phyloP scores from a whole-genome alignment of 495 filamentous ascomycete species.

The Penicillium alfredii region DNA sequence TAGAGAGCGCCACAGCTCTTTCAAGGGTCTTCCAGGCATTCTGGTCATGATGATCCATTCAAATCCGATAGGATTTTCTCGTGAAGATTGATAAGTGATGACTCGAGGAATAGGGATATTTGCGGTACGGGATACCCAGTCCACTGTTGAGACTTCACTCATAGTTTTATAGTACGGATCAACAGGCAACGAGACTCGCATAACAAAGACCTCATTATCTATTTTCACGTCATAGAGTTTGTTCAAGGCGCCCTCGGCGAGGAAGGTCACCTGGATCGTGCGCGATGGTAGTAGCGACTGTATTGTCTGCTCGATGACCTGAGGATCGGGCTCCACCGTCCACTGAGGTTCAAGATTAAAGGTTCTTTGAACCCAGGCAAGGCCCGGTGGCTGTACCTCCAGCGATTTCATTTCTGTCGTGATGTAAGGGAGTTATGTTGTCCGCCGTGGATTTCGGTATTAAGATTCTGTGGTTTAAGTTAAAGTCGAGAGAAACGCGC shows the following conservation, averaged over 20 bases:
- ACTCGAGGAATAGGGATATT: conserved; percentile 47
- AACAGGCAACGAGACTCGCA: conserved; percentile 51
- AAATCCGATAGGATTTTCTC: conserved; percentile 44
- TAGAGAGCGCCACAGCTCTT: conserved; percentile 36
- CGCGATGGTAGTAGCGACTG: conserved; percentile 4
- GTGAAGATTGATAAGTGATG: conserved; percentile 40
- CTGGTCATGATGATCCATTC: conserved; percentile 56
- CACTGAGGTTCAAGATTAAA: conserved; percentile 5
- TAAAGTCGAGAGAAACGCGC: no score
- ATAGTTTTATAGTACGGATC: conserved; percentile 45
- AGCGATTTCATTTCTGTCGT: conserved; percentile 1
- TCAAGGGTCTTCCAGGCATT: conserved; percentile 37
- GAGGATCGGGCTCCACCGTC: conserved; percentile 2
- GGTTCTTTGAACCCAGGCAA: conserved; percentile 1
- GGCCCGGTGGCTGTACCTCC: neutral
- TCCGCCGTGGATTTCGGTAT: no score
- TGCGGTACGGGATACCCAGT: conserved; percentile 40
- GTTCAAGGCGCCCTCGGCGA: conserved; percentile 8
- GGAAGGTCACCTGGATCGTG: conserved; percentile 3
- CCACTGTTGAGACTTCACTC: conserved; percentile 52
- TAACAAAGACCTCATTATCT: conserved; percentile 21
- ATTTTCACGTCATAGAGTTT: conserved; percentile 7
- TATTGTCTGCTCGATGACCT: conserved; percentile 6
- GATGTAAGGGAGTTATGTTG: no score
- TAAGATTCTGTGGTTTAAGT: no score